phyloP scores from a whole-genome alignment of 2,329 filamentous ascomycete genomes.

The Aspergillus ustus region DNA sequence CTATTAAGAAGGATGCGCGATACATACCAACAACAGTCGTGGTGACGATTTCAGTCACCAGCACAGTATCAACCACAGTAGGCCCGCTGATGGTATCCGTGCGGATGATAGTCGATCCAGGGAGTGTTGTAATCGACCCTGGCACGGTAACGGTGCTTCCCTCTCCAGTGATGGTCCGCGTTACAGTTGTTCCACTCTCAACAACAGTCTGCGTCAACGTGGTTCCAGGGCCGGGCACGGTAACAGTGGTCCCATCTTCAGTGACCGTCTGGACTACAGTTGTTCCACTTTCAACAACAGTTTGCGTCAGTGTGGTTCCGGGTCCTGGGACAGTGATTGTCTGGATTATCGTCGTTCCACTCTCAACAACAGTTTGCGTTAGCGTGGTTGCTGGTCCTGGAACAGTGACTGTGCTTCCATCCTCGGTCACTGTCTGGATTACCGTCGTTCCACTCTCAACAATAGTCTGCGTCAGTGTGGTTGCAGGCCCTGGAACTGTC shows the following conservation, averaged over 20 bases:
- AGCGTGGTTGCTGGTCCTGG: background rate
- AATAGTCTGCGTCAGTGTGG: background rate
- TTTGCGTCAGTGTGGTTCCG: background rate
- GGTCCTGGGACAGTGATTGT: constrained; percentile 4
- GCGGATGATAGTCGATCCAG: constrained; percentile 15
- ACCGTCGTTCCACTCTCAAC: background rate
- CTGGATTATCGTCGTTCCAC: background rate
- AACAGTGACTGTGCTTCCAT: constrained; percentile 4
- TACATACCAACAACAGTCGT: constrained; percentile 21
- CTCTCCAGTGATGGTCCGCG: background rate
- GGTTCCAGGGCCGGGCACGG: background rate
- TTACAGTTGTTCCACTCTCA: background rate
- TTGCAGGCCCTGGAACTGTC: constrained; percentile 18
- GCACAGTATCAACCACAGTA: constrained; percentile 15
- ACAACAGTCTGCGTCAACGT: background rate
- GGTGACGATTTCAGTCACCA: constrained; percentile 22
- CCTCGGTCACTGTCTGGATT: constrained; percentile 1
- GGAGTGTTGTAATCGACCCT: background rate
- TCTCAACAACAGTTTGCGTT: background rate
- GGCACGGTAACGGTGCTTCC: background rate
- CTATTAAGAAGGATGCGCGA: background rate
- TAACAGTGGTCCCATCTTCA: background rate
- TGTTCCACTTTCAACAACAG: background rate
- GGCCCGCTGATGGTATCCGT: constrained; percentile 21
- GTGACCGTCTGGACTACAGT: background rate